Evolutionary conservation across 129 eudicot species (phyloP), one percentile per base, ranked within the genome.

Genomic region (Centella asiatica): DNA sequence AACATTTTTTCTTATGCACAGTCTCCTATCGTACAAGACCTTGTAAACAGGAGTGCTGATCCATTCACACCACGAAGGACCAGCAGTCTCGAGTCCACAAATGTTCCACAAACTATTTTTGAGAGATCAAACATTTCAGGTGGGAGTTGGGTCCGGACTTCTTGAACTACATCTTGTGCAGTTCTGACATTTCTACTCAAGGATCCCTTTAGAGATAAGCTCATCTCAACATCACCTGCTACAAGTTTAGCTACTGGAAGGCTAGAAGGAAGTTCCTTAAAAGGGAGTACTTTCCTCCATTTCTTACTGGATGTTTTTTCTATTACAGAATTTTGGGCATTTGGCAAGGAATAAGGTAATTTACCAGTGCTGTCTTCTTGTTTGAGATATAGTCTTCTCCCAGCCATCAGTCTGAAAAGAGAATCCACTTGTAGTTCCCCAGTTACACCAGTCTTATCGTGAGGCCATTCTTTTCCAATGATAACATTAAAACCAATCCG

Each of bases 61-160:
- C 98, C 98, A 65, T 76, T 82, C 31, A 90, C 88, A 51, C 90
- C 74, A 4, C 98, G 79, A 55, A 87, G 84, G 63, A 92, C 78
- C 56, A 92, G 72, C 76, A 92, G 58, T 76, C 99, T 79, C 32
- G 85, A 73, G 74, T 92, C 99, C 15, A 92, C 59, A 25, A 84
- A 92, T n/a, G 99, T 92, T 10, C 99, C 96, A 47, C 99, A 87
- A 6, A 92, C 90, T 67, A 92, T 48, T 68, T 92, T 78, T 0
- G 99, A 79, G 62, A 87, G 66, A 82, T 92, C 99, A 76, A 87
- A 87, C 80, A 84, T 74, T 63, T 92, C 99, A 0, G 96, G 95
- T 0, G 99, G 99, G 60, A 87, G 27, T 66, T 92, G 96, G 53
- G 78, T 46, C 44, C 90, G 74, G 8, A 82, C 83, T 56, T 92